Percentiles rank a stretch among this genome's conserved stretches.
phyloP scores from a whole-genome alignment of 495 filamentous ascomycete genomes.

The Pseudevernia furfuracea region DNA sequence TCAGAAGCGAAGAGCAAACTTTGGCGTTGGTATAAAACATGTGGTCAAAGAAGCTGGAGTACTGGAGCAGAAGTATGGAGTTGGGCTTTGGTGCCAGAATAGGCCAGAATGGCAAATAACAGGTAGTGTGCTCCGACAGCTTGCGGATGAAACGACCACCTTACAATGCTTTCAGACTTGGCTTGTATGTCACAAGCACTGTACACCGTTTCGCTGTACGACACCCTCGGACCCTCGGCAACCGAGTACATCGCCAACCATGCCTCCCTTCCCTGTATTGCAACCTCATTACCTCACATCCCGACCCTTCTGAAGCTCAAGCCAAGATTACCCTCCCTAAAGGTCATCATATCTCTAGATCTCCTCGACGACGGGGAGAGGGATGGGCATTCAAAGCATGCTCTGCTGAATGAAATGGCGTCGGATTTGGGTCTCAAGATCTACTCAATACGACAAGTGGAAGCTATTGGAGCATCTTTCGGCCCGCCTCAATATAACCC shows the following conservation, averaged over 20 bases:
- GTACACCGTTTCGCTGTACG: conserved; percentile 90
- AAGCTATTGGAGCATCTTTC: conserved; percentile 63
- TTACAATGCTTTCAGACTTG: conserved; percentile 52
- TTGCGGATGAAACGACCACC: background rate
- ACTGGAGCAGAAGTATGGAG: conserved; percentile 61
- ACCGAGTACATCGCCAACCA: conserved; percentile 96
- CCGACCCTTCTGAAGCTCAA: conserved; percentile 80
- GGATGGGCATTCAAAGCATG: conserved; percentile 67
- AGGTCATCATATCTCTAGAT: conserved; percentile 84
- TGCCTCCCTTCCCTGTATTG: conserved; percentile 63
- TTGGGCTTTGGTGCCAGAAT: conserved; percentile 94
- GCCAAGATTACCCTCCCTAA: conserved; percentile 65
- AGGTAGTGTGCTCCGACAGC: conserved; percentile 40
- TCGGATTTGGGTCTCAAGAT: conserved; percentile 64
- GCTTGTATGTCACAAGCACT: conserved; percentile 83
- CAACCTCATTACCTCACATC: conserved; percentile 76
- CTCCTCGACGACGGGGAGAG: conserved; percentile 75
- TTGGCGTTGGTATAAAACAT: conserved; percentile 81
- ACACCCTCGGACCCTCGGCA: conserved; percentile 82
- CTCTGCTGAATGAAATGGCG: conserved; percentile 66
- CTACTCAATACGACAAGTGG: conserved; percentile 67
- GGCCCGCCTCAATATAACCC: conserved; percentile 57
- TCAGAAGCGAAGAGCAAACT: conserved; percentile 68
- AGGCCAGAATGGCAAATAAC: conserved; percentile 96
- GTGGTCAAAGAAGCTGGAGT: conserved; percentile 66